Base-by-base conservation (phyloP, 164 flowering plant species). In the Litsea cubeba region DNA sequence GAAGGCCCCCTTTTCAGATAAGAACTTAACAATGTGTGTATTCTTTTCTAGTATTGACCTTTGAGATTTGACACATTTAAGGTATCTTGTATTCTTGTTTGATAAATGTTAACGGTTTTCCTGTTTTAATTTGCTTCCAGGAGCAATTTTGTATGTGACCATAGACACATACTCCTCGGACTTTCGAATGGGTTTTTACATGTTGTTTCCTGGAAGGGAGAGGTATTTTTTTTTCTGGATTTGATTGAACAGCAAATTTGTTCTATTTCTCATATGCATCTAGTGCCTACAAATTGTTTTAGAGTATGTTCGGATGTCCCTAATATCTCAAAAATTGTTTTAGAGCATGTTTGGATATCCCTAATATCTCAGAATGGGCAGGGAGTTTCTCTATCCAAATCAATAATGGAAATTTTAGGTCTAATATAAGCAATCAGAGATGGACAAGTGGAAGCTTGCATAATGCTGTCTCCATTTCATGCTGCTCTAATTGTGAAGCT, bases 131-230 rank as follows among this genome's bases (percentile, higher is more conserved):
- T 64, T 74, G 65, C 71, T 76, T 69, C 64, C 88, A 95, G 99
- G 89, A 93, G 99, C 88, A 95, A 95, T 81, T 85, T 91, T 75
- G 89, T 94, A 25, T 82, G 97, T 75, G 98, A 95, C 81, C 87
- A 71, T 85, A 93, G 87, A 76, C 87, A 89, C 76, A 78, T 95
- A 81, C 81, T 93, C 3, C 75, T 92, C 75, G 99, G 99, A 76
- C 97, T 95, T 74, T 90, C 95, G 30, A 82, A 88, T 87, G 97
- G 99, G 75, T 89, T 91, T 58, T 74, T 95, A 50, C 92, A 87
- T 79, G 79, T 82, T 73, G 86, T 91, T 78, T 93, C 99, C 49
- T 95, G 99, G 99, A 93, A 91, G 81, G 99, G 98, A 70, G 99
- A 95, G 99, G 98, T 95, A 89, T 62, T n/a, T 57, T 12, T 66